Percentiles rank a stretch among this genome's conserved stretches.
Evolutionary conservation across 441 rosid genomes (phyloP).

Genomic region (Euphorbia schlechtendalii): DNA sequence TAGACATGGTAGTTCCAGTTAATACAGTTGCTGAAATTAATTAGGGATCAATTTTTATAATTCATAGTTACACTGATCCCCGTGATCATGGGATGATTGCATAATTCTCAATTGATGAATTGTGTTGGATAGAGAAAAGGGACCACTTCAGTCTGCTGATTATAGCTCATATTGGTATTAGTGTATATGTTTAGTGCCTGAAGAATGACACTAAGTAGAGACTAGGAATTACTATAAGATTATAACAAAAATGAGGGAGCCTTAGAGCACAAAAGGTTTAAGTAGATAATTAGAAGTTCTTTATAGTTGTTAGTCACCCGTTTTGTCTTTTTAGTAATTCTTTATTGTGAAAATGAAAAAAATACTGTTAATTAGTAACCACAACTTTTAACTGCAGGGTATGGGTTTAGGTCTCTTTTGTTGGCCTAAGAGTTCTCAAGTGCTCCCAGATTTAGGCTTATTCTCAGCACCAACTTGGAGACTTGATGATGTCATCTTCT

Average conservation of each 20-base stretch:
- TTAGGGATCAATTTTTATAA: not conserved
- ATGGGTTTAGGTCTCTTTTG: slow-evolving; percentile 39
- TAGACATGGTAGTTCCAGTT: not conserved
- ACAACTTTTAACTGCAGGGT: slow-evolving; percentile 47
- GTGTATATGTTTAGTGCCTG: not conserved
- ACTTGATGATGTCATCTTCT: slow-evolving; percentile 46
- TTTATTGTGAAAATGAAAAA: slow-evolving; percentile 26
- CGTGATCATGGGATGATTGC: no score
- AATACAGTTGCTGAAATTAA: not conserved
- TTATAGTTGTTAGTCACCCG: slow-evolving; percentile 11
- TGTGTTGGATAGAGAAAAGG: not conserved
- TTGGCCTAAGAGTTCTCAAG: slow-evolving; percentile 47
- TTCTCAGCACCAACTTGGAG: slow-evolving; percentile 42
- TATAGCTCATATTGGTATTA: not conserved
- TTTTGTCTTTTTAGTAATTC: slow-evolving; percentile 20
- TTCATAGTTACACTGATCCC: not conserved
- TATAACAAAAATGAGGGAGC: no score
- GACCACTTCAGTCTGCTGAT: not conserved
- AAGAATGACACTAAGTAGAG: not conserved
- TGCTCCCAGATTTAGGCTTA: slow-evolving; percentile 44
- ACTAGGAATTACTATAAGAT: no score
- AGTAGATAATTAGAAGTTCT: slow-evolving; percentile 14
- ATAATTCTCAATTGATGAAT: not conserved
- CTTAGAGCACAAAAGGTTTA: slow-evolving; percentile 10
- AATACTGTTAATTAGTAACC: slow-evolving; percentile 28